Evolutionary conservation across 2,329 filamentous ascomycete genomes (phyloP).

Genomic region (Gremmenia infestans): DNA sequence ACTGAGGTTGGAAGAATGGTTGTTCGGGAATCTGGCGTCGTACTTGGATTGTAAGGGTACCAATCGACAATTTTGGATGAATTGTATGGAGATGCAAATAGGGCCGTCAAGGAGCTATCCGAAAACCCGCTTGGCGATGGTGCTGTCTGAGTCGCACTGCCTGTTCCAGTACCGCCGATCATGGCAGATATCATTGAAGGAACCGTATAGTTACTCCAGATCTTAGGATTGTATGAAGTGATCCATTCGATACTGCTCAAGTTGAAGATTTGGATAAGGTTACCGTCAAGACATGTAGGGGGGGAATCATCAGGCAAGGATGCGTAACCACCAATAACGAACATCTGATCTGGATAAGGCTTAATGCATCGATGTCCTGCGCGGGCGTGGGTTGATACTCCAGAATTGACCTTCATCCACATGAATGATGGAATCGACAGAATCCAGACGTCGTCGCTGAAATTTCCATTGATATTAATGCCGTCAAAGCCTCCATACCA

Average conservation of each 20-base stretch:
- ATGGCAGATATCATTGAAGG: constrained; percentile 53
- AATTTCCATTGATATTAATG: constrained; percentile 37
- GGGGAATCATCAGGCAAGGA: constrained; percentile 25
- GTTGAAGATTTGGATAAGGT: constrained; percentile 66
- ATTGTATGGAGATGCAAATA: constrained; percentile 54
- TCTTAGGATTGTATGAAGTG: constrained; percentile 60
- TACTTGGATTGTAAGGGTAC: constrained; percentile 50
- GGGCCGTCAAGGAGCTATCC: constrained; percentile 39
- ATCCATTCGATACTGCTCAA: constrained; percentile 65
- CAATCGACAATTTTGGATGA: constrained; percentile 51
- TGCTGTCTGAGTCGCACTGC: constrained; percentile 60
- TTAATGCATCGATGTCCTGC: constrained; percentile 67
- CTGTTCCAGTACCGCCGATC: constrained; percentile 55
- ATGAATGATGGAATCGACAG: constrained; percentile 67
- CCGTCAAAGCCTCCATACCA: constrained; percentile 71
- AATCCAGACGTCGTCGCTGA: constrained; percentile 71
- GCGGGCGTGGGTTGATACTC: constrained; percentile 47
- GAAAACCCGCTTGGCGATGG: constrained; percentile 56
- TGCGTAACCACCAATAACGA: constrained; percentile 63
- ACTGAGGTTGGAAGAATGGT: constrained; percentile 10
- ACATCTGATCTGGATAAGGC: constrained; percentile 65
- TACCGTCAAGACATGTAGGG: constrained; percentile 42
- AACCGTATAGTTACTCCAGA: constrained; percentile 61
- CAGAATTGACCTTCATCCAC: constrained; percentile 61
- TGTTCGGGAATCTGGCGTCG: constrained; percentile 5